Conservation (phyloP, 495 filamentous ascomycete species). For the Daldinia vernicosa region DNA sequence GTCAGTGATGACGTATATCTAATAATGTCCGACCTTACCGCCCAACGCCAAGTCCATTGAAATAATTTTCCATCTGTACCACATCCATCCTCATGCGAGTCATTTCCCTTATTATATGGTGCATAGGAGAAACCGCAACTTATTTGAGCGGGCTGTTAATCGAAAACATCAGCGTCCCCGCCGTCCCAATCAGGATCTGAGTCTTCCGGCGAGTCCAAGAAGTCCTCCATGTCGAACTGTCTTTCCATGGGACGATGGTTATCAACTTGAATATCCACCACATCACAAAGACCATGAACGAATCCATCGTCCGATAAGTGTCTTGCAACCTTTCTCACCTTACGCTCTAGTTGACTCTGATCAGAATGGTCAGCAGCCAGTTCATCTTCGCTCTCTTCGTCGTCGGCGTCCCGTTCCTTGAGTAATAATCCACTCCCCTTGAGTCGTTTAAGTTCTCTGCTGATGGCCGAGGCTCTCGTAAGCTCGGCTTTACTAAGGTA, state of each 20-base stretch:
- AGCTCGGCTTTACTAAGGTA: conserved; percentile 18
- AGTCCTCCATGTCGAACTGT: conserved; percentile 80
- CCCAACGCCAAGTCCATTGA: conserved; percentile 5
- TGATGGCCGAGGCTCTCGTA: conserved; percentile 22
- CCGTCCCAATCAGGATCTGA: conserved; percentile 79
- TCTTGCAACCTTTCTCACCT: conserved; percentile 21
- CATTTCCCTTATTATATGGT: not conserved
- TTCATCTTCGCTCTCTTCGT: conserved; percentile 47
- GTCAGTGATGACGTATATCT: conserved; percentile 15
- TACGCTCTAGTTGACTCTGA: conserved; percentile 14
- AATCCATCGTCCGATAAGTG: conserved; percentile 38
- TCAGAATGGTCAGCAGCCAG: conserved; percentile 27
- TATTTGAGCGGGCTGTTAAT: not conserved
- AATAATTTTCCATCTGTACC: not conserved
- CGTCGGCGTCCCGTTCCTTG: conserved; percentile 39
- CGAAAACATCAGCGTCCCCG: conserved; percentile 51
- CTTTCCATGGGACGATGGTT: conserved; percentile 79
- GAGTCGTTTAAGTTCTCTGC: conserved; percentile 34
- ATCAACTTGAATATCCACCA: conserved; percentile 82
- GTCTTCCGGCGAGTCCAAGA: conserved; percentile 76
- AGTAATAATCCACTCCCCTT: conserved; percentile 25
- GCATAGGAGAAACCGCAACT: not conserved
- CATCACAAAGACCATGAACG: conserved; percentile 80
- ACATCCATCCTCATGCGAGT: conserved; percentile 3
- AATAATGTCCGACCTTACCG: conserved; percentile 2